Conservation (phyloP, 2,329 filamentous ascomycete species). For the Cercospora sp. region DNA sequence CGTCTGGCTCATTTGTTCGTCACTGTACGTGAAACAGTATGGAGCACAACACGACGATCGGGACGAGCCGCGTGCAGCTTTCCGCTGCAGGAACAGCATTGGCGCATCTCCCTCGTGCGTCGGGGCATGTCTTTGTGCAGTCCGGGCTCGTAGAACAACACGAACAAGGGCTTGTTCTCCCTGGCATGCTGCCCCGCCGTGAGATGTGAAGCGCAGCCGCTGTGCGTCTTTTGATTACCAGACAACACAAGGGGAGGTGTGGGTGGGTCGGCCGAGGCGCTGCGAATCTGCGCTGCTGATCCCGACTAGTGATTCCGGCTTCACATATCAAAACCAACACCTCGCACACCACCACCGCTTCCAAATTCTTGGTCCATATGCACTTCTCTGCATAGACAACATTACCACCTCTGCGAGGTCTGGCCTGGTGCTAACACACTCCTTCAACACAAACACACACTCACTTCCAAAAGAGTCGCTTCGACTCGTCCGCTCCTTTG, state of each 20-base stretch:
- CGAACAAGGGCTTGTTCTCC: background rate
- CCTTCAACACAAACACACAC: constrained; percentile 31
- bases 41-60: background rate
- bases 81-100: constrained; percentile 8
- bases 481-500: constrained; percentile 31
- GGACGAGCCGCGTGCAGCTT: constrained; percentile 11
- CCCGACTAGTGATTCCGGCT: background rate
- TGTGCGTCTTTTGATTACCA: constrained; percentile 5
- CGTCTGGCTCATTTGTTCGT: constrained; percentile 9
- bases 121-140: background rate
- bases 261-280: constrained; percentile 15
- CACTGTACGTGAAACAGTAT: constrained; percentile 10
- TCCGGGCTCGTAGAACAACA: background rate
- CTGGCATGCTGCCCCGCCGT: constrained; percentile 11
- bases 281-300: background rate
- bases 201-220: constrained; percentile 1
- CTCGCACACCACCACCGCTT: constrained; percentile 23
- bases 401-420: constrained; percentile 33
- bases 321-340: constrained; percentile 18
- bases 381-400: constrained; percentile 23
- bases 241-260: constrained; percentile 23
- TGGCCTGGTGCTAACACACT: constrained; percentile 34
- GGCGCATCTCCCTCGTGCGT: constrained; percentile 2
- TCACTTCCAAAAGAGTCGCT: constrained; percentile 12
- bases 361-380: constrained; percentile 25